These are phyloP conservation scores for Candida succiphila DNA, from an alignment of 805 yeast genomes.

Conservation along the genomic window DNA sequence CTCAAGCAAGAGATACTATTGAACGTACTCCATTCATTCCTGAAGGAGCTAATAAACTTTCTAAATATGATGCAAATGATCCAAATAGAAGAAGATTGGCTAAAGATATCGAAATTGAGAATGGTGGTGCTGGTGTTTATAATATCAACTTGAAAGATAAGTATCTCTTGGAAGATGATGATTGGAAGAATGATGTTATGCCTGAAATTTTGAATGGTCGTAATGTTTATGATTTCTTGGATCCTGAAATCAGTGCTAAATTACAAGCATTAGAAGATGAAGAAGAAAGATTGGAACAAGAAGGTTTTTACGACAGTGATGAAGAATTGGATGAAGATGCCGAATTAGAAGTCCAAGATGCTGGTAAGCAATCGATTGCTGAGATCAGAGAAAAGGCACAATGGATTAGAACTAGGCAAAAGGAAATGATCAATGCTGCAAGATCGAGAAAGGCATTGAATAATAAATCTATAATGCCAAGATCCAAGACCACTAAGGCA, in stretches of 20 bases:
- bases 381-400: slow-evolving; percentile 77
- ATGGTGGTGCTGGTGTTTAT: slow-evolving; percentile 98
- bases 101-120: slow-evolving; percentile 83
- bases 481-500: slow-evolving; percentile 75
- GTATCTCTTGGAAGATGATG: slow-evolving; percentile 87
- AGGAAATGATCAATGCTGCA: slow-evolving; percentile 83
- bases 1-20: slow-evolving; percentile 79
- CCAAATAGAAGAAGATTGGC: slow-evolving; percentile 77
- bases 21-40: slow-evolving; percentile 78
- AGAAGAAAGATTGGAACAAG: slow-evolving; percentile 86
- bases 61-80: slow-evolving; percentile 68
- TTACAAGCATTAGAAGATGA: slow-evolving; percentile 93
- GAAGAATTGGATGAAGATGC: slow-evolving; percentile 51
- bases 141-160: slow-evolving; percentile 89
- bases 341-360: slow-evolving; percentile 50
- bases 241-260: slow-evolving; percentile 89
- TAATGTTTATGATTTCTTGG: slow-evolving; percentile 95
- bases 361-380: slow-evolving; percentile 45
- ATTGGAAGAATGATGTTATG: slow-evolving; percentile 95
- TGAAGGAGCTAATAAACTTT: slow-evolving; percentile 49
- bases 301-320: slow-evolving; percentile 94
- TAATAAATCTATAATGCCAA: slow-evolving; percentile 82
- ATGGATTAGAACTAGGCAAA: slow-evolving; percentile 95
- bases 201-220: slow-evolving; percentile 95
- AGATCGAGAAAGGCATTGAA: slow-evolving; percentile 80